These are phyloP conservation scores for Neurospora crassa DNA, from an alignment of 2,329 filamentous ascomycete species.

Conservation along the genomic window DNA sequence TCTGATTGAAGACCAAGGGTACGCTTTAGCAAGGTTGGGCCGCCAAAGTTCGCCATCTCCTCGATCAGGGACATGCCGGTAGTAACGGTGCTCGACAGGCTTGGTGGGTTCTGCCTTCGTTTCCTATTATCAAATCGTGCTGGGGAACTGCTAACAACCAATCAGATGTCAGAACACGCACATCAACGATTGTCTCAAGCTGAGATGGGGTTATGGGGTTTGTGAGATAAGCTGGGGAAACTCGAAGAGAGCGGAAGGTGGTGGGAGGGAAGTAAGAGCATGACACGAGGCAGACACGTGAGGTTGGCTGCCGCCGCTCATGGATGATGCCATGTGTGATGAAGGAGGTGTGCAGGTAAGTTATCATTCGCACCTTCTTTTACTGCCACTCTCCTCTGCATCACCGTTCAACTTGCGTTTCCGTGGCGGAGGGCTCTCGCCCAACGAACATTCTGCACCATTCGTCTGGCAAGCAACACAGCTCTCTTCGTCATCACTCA, in stretches of 20 bases:
- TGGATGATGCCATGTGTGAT: background rate
- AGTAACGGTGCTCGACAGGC: slow-evolving; percentile 51
- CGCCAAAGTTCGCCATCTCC: slow-evolving; percentile 62
- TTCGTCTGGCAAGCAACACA: slow-evolving; percentile 72
- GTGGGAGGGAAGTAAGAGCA: background rate
- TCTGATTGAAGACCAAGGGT: slow-evolving; percentile 68
- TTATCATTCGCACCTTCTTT: slow-evolving; percentile 54
- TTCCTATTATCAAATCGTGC: slow-evolving; percentile 44
- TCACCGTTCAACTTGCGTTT: slow-evolving; percentile 70
- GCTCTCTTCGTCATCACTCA: slow-evolving; percentile 59
- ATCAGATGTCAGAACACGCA: slow-evolving; percentile 36
- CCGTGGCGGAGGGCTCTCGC: slow-evolving; percentile 64
- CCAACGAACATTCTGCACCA: slow-evolving; percentile 70
- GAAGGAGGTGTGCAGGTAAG: background rate
- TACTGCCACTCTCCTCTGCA: slow-evolving; percentile 49
- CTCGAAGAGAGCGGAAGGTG: slow-evolving; percentile 6
- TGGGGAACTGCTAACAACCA: slow-evolving; percentile 43
- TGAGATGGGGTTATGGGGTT: slow-evolving; percentile 3
- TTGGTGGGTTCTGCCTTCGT: slow-evolving; percentile 44
- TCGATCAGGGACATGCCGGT: slow-evolving; percentile 52
- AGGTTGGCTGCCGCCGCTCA: background rate
- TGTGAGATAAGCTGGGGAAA: slow-evolving; percentile 6
- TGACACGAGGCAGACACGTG: background rate
- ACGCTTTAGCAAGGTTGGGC: slow-evolving; percentile 55
- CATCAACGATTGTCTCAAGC: slow-evolving; percentile 14